phyloP scores from a whole-genome alignment of 495 filamentous ascomycete genomes.

The Cladorrhinum samala region DNA sequence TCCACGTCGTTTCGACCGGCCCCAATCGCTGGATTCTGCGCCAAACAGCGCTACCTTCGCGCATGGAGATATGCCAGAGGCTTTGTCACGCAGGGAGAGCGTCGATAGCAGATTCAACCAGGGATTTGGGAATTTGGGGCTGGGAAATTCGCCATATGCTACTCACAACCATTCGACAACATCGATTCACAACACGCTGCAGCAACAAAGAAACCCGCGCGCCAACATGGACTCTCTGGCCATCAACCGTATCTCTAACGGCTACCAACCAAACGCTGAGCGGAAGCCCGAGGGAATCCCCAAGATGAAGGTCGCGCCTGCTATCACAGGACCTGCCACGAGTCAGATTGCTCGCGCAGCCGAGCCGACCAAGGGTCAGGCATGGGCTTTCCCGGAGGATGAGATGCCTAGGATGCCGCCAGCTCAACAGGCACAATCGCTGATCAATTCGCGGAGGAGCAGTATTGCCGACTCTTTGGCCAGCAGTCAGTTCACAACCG shows the following conservation, averaged over 20 bases:
- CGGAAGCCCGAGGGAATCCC: constrained; percentile 47
- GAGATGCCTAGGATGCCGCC: constrained; percentile 47
- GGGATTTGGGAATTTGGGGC: constrained; percentile 60
- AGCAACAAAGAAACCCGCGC: constrained; percentile 48
- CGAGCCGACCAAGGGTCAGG: constrained; percentile 73
- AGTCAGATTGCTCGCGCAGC: constrained; percentile 73
- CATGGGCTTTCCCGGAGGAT: constrained; percentile 77
- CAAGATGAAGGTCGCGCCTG: constrained; percentile 59
- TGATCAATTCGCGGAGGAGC: constrained; percentile 61
- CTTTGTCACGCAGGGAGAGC: constrained; percentile 62
- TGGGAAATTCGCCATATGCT: constrained; percentile 64
- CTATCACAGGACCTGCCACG: constrained; percentile 71
- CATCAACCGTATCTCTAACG: constrained; percentile 55
- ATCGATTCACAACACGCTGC: constrained; percentile 54
- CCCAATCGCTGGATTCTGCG: constrained; percentile 40
- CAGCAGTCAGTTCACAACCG: constrained; percentile 66
- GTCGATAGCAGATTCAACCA: constrained; percentile 72
- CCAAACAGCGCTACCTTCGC: constrained; percentile 24
- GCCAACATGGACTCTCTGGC: constrained; percentile 34
- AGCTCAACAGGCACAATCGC: constrained; percentile 41
- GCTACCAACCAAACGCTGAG: constrained; percentile 51
- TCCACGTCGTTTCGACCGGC: constrained; percentile 36
- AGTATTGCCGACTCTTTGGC: constrained; percentile 67
- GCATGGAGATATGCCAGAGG: constrained; percentile 23
- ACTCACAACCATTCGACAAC: constrained; percentile 72